Percentiles rank a stretch among this genome's conserved stretches.
These are phyloP conservation scores for Hypholoma sublateritium DNA, from an alignment of 768 basidiomycete species.

Conservation along the genomic window DNA sequence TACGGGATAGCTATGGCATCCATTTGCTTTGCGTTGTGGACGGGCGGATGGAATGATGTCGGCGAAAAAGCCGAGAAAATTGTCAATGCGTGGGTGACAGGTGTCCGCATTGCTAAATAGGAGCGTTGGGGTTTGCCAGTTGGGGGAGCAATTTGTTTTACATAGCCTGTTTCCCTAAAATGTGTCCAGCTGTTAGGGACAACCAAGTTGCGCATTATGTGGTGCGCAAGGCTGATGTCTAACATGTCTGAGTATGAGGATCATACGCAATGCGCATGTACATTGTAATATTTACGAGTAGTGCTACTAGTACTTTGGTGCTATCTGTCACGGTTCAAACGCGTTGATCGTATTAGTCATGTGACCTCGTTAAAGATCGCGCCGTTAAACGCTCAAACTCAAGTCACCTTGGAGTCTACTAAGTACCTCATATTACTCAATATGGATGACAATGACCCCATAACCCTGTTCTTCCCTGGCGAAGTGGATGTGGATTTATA, in stretches of 20 bases:
- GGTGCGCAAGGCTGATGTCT: no score
- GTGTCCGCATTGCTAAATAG: no score
- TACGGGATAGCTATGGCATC: conserved; percentile 56
- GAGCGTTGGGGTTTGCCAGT: no score
- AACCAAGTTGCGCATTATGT: no score
- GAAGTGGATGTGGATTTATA: conserved; percentile 78
- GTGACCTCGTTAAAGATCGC: conserved; percentile 9
- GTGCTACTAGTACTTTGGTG: no score
- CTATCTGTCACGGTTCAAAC: no score
- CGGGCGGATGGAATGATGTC: conserved; percentile 23
- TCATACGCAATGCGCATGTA: no score
- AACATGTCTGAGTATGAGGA: no score
- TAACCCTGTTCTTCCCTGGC: conserved; percentile 75
- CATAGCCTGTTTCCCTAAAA: no score
- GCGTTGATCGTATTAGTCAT: conserved; percentile 20
- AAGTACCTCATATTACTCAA: conserved; percentile 12
- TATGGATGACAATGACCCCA: conserved; percentile 76
- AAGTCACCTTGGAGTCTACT: background rate
- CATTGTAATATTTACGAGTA: no score
- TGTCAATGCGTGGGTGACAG: conserved; percentile 11
- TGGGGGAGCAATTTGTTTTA: no score
- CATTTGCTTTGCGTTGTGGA: conserved; percentile 64
- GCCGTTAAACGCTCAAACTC: background rate
- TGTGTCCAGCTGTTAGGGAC: no score
- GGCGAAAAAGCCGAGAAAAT: conserved; percentile 23